These are phyloP conservation scores for Lepraria neglecta DNA, from an alignment of 495 filamentous ascomycete genomes.

Conservation along the genomic window DNA sequence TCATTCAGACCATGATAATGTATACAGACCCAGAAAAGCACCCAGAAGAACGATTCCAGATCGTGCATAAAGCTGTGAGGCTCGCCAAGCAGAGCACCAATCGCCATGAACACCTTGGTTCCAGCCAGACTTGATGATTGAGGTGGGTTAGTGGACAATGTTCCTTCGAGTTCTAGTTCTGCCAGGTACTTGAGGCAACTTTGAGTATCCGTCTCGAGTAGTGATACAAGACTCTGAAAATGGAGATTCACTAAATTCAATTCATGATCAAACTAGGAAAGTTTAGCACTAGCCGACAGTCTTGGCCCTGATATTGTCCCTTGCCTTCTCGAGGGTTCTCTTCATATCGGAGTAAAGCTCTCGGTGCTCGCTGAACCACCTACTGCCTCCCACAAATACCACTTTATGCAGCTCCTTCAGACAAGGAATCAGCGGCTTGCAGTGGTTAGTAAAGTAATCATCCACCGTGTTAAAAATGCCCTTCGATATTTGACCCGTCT, in stretches of 20 bases:
- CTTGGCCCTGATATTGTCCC: constrained; percentile 3
- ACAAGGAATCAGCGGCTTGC: constrained; percentile 20
- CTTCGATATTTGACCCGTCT: constrained; percentile 12
- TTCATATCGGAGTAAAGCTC: constrained; percentile 15
- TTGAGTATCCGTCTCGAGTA: background rate
- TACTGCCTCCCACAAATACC: constrained; percentile 4
- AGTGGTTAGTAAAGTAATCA: constrained; percentile 11
- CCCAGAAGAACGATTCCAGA: constrained; percentile 52
- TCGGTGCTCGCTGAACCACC: constrained; percentile 4
- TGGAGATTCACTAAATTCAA: background rate
- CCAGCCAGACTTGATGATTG: constrained; percentile 12
- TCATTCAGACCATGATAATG: constrained; percentile 32
- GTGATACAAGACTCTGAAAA: background rate
- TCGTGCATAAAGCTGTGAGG: constrained; percentile 32
- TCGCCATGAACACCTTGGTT: constrained; percentile 35
- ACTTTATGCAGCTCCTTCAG: constrained; percentile 20
- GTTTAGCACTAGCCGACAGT: background rate
- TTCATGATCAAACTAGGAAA: background rate
- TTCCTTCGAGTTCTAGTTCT: background rate
- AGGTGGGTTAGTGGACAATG: background rate
- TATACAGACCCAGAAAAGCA: constrained; percentile 47
- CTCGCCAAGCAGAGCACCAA: constrained; percentile 29
- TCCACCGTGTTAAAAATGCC: constrained; percentile 14
- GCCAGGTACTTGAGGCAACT: background rate
- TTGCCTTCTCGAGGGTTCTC: constrained; percentile 16